Conservation (phyloP, 345 rosid genomes). For the Brassica juncea region DNA sequence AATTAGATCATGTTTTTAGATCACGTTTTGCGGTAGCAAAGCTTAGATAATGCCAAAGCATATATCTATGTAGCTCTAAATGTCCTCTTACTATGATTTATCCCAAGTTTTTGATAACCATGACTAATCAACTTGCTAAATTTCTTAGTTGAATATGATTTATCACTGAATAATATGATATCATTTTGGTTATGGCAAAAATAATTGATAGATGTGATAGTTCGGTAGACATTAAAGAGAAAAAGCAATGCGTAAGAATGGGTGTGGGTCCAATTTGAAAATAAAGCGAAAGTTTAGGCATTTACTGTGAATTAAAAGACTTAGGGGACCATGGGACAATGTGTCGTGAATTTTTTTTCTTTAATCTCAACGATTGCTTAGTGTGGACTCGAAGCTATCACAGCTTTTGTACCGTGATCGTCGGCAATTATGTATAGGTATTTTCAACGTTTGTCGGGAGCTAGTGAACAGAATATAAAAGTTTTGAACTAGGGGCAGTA, state of each 20-base stretch:
- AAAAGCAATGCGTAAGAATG: neutral
- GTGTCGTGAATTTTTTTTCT: slow-evolving; percentile 12
- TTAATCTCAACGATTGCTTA: slow-evolving; percentile 29
- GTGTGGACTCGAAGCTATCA: slow-evolving; percentile 30
- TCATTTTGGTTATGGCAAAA: neutral
- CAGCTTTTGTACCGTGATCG: slow-evolving; percentile 36
- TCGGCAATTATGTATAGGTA: slow-evolving; percentile 17
- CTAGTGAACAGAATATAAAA: neutral
- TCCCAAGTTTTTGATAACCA: slow-evolving; percentile 6
- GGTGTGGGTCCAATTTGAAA: slow-evolving; percentile 15
- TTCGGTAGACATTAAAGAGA: slow-evolving; percentile 17
- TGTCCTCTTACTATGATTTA: neutral
- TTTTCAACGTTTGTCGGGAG: neutral
- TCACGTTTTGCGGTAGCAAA: slow-evolving; percentile 2
- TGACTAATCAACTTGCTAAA: neutral
- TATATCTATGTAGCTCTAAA: neutral
- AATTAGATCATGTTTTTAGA: slow-evolving; percentile 13
- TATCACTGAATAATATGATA: neutral
- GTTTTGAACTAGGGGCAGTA: slow-evolving; percentile 4
- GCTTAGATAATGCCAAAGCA: neutral
- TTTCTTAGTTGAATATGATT: neutral
- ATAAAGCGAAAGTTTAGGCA: slow-evolving; percentile 6
- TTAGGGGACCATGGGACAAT: slow-evolving; percentile 32
- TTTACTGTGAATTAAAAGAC: neutral
- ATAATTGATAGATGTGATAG: slow-evolving; percentile 11